These are phyloP conservation scores for Pseudotulostoma volvatum DNA, from an alignment of 495 filamentous ascomycete species.

Conservation along the genomic window DNA sequence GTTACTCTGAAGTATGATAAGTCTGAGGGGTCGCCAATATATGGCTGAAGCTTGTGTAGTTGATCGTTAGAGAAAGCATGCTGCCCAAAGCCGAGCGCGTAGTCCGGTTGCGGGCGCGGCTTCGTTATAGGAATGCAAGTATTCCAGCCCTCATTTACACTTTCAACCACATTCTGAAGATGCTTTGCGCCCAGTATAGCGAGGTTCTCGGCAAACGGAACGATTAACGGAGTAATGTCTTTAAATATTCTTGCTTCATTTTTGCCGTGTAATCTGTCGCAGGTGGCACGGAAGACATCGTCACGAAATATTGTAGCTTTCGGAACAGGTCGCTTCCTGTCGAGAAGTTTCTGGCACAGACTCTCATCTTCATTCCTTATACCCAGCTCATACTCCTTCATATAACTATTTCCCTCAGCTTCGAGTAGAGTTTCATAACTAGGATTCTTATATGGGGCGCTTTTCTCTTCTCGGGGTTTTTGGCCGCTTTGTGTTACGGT, in stretches of 20 bases:
- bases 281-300: not conserved
- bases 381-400: too few relatives aligned
- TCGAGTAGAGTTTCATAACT: too few relatives aligned
- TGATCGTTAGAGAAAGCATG: slow-evolving; percentile 22
- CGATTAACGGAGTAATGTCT: not conserved
- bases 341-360: not conserved
- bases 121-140: not conserved
- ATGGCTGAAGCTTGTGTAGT: slow-evolving; percentile 13
- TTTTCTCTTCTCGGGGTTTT: too few relatives aligned
- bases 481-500: too few relatives aligned
- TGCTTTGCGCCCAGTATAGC: not conserved
- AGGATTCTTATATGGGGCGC: too few relatives aligned
- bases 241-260: not conserved
- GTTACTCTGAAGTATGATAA: not conserved
- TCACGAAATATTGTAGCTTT: not conserved
- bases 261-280: not conserved
- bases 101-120: slow-evolving; percentile 14
- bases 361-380: too few relatives aligned
- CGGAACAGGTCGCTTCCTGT: not conserved
- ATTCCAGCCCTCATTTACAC: not conserved
- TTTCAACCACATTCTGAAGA: not conserved
- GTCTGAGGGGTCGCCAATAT: not conserved
- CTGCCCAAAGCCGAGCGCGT: slow-evolving; percentile 17
- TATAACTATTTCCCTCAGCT: too few relatives aligned
- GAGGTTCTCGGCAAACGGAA: not conserved